These are phyloP conservation scores for Heritiera littoralis DNA, from an alignment of 345 rosid species.

Conservation along the genomic window DNA sequence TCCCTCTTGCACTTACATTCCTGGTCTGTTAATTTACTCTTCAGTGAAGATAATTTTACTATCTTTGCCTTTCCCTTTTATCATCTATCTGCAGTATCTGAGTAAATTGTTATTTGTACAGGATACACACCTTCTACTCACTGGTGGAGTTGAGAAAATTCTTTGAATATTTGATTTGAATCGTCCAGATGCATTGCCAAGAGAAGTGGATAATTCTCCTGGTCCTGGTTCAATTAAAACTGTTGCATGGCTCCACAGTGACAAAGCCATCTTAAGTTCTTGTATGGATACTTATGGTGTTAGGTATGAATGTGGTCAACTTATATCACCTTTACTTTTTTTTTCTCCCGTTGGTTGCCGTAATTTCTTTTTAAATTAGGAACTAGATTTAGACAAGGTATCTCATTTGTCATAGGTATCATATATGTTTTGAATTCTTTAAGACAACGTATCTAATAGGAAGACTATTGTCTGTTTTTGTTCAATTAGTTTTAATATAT, in stretches of 20 bases:
- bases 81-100: constrained; percentile 5
- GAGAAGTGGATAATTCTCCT: constrained; percentile 79
- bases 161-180: constrained; percentile 90
- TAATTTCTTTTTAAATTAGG: not conserved
- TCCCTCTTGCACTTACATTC: not conserved
- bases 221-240: constrained; percentile 92
- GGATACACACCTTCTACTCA: constrained; percentile 83
- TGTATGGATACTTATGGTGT: constrained; percentile 85
- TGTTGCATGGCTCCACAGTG: constrained; percentile 94
- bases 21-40: not conserved
- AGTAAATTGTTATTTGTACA: constrained; percentile 28
- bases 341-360: not conserved
- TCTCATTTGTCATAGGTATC: not conserved
- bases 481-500: not conserved
- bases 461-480: not conserved
- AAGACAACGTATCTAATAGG: not conserved
- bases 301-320: constrained; percentile 48
- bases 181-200: constrained; percentile 78
- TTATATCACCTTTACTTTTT: not conserved
- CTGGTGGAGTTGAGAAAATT: constrained; percentile 94
- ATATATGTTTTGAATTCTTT: constrained; percentile 7
- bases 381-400: not conserved
- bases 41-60: not conserved
- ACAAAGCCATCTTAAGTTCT: constrained; percentile 89
- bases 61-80: not conserved